These are phyloP conservation scores for Geotrichum klebahnii DNA, from an alignment of 1,139 yeast genomes.

Conservation along the genomic window DNA sequence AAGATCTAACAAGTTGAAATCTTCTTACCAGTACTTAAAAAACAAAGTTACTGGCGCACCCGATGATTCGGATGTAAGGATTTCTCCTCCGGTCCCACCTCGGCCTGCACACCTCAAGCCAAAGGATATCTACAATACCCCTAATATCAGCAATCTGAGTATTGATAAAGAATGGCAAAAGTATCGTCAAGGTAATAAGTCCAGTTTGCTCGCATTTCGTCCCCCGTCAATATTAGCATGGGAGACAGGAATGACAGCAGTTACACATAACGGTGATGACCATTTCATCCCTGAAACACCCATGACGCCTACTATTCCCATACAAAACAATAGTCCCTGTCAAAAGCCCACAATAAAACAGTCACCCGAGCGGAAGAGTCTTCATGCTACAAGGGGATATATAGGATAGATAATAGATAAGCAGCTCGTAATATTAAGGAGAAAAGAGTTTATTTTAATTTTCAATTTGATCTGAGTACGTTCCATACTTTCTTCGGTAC, in stretches of 20 bases:
- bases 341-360: background rate
- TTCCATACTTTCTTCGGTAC: too few relatives aligned
- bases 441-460: too few relatives aligned
- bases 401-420: background rate
- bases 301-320: background rate
- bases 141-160: conserved; percentile 7
- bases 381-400: conserved; percentile 7
- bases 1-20: background rate
- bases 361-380: conserved; percentile 11
- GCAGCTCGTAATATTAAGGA: background rate
- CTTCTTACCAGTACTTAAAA: background rate
- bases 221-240: conserved; percentile 13
- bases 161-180: conserved; percentile 18
- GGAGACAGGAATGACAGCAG: background rate
- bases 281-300: background rate
- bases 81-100: conserved; percentile 7
- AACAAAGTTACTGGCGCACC: background rate
- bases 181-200: conserved; percentile 1
- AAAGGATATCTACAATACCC: background rate
- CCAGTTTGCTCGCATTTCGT: background rate
- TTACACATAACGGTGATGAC: background rate
- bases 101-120: conserved; percentile 10
- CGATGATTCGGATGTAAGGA: background rate
- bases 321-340: background rate
- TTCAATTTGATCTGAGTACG: too few relatives aligned